These are phyloP conservation scores for Penicillium dipodomyicola DNA, from an alignment of 495 filamentous ascomycete genomes.

Conservation along the genomic window DNA sequence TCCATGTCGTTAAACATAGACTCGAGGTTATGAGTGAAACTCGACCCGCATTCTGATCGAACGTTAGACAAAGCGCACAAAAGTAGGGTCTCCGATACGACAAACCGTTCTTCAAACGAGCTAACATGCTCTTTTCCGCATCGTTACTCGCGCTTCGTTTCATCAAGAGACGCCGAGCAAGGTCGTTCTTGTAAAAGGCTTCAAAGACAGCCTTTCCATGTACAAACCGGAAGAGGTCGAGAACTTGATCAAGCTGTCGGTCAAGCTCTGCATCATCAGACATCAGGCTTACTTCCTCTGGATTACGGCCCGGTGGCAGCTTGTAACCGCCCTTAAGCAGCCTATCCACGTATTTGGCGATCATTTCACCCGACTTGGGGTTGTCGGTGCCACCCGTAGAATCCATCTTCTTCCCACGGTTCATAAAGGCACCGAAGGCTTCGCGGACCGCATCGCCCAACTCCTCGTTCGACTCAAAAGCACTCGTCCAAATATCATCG, in stretches of 20 bases:
- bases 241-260: slow-evolving; percentile 81
- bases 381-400: slow-evolving; percentile 74
- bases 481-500: slow-evolving; percentile 66
- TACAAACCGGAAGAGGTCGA: slow-evolving; percentile 95
- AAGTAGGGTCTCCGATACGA: slow-evolving; percentile 5
- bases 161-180: slow-evolving; percentile 85
- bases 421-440: slow-evolving; percentile 86
- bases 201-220: slow-evolving; percentile 98
- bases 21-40: slow-evolving; percentile 94
- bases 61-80: slow-evolving; percentile 9
- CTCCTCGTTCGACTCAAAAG: slow-evolving; percentile 71
- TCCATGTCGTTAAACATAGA: slow-evolving; percentile 99
- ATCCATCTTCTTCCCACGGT: slow-evolving; percentile 66
- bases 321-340: slow-evolving; percentile 85
- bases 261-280: slow-evolving; percentile 91
- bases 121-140: slow-evolving; percentile 91
- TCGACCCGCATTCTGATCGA: slow-evolving; percentile 75
- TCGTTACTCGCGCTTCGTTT: slow-evolving; percentile 88
- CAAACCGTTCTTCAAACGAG: slow-evolving; percentile 75
- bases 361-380: slow-evolving; percentile 95
- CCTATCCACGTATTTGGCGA: slow-evolving; percentile 93
- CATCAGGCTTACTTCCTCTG: slow-evolving; percentile 54
- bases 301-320: slow-evolving; percentile 46
- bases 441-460: slow-evolving; percentile 77
- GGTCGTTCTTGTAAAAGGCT: slow-evolving; percentile 97